phyloP scores from a whole-genome alignment of 2,329 filamentous ascomycete species.

The Verticillium isaacii region DNA sequence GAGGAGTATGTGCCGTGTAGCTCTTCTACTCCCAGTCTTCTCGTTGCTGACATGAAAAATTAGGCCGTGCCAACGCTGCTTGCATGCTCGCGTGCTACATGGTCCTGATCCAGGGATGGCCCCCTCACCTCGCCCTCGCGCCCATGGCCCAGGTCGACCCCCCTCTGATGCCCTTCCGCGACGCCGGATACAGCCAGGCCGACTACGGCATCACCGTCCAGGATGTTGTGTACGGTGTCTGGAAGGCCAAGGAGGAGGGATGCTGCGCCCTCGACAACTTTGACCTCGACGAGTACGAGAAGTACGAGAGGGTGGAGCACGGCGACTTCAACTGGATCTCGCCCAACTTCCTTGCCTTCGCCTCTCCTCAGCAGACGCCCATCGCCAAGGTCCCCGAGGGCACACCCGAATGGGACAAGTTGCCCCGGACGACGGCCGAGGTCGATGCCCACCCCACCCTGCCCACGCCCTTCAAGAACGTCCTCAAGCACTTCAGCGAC shows the following conservation, averaged over 20 bases:
- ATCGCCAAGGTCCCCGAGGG: slow-evolving; percentile 66
- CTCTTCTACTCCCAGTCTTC: neutral
- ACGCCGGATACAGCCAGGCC: slow-evolving; percentile 96
- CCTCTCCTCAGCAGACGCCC: slow-evolving; percentile 83
- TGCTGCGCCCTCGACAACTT: slow-evolving; percentile 91
- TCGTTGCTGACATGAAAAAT: neutral
- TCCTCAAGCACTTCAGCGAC: slow-evolving; percentile 81
- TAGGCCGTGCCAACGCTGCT: slow-evolving; percentile 86
- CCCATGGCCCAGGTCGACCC: slow-evolving; percentile 96
- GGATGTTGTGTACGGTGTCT: slow-evolving; percentile 96
- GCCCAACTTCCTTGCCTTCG: slow-evolving; percentile 91
- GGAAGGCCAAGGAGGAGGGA: slow-evolving; percentile 96
- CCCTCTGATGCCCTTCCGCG: slow-evolving; percentile 96
- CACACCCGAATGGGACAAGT: slow-evolving; percentile 66
- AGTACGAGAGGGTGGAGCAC: slow-evolving; percentile 91
- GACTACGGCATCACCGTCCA: slow-evolving; percentile 95
- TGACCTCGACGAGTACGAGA: slow-evolving; percentile 94
- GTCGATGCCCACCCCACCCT: slow-evolving; percentile 67
- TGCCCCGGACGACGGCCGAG: slow-evolving; percentile 73
- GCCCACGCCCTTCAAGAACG: slow-evolving; percentile 90
- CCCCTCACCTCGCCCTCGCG: slow-evolving; percentile 88
- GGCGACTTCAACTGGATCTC: slow-evolving; percentile 99
- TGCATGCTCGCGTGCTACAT: slow-evolving; percentile 97
- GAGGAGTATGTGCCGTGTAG: slow-evolving; percentile 59
- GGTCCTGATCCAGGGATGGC: slow-evolving; percentile 97